Base-by-base conservation (phyloP, 306 rosid genomes). In the Glycine tomentella region DNA sequence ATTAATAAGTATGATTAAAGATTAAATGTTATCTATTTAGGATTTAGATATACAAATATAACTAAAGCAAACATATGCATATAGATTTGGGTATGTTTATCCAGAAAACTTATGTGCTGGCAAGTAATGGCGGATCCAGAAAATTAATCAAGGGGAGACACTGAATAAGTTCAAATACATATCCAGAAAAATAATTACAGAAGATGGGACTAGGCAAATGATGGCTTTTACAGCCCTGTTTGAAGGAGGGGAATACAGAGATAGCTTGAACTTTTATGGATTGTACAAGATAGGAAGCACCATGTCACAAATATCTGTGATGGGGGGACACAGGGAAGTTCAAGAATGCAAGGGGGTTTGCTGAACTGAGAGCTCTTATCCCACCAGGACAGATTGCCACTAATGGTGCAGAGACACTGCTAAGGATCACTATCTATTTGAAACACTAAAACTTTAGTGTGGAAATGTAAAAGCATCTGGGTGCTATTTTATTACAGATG, bases 171-270 rank as follows among this genome's bases (percentile, higher is more conserved):
- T n/a, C n/a, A n/a, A n/a, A n/a, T n/a, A n/a, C n/a, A n/a, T n/a
- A n/a, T n/a, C n/a, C n/a, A n/a, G n/a, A n/a, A n/a, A n/a, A n/a
- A n/a, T n/a, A n/a, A n/a, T n/a, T n/a, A n/a, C 97, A 4, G 97
- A 89, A 25, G 92, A 92, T 82, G 95, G 97, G 76, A 69, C 81
- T 20, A 58, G 89, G n/a, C 95, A 92, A 87, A 95, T 95, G 98
- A 92, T 95, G 97, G 86, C 87, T 3, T 92, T 92, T 48, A 95
- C 98, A 46, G 94, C 91, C 5, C 40, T 92, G 86, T 83, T 95
- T 79, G 97, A 95, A 88, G 97, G 97, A 81, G 98, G 98, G 44
- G 97, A 95, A 34, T 95, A 92, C 57, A 97, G 95, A 12, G 97
- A 95, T 51, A 89, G 90, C 82, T 59, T 92, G 45, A 95, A 91